These are phyloP conservation scores for Truncatella angustata DNA, from an alignment of 2,329 filamentous ascomycete genomes.

Conservation along the genomic window DNA sequence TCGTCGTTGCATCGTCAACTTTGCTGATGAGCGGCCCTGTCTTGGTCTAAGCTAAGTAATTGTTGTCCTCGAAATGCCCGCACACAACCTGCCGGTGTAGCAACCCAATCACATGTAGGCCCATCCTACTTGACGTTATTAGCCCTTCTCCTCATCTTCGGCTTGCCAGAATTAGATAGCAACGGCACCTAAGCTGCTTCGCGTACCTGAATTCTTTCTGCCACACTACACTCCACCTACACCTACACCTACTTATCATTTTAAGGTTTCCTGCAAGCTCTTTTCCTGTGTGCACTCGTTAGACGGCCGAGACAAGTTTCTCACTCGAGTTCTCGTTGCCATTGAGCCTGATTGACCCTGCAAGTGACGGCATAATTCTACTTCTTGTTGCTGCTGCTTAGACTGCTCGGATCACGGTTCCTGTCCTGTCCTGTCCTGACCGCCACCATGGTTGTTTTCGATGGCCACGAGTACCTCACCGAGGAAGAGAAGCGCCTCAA, in stretches of 20 bases:
- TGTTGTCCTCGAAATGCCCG: background rate
- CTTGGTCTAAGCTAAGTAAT: background rate
- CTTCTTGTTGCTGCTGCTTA: too few relatives aligned
- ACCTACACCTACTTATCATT: constrained; percentile 1
- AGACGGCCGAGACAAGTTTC: too few relatives aligned
- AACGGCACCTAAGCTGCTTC: background rate
- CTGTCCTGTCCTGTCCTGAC: too few relatives aligned
- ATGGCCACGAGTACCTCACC: constrained; percentile 82
- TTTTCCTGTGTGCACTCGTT: background rate
- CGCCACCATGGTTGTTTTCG: constrained; percentile 78
- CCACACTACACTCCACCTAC: constrained; percentile 1
- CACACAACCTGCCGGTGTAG: background rate
- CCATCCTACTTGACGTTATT: background rate
- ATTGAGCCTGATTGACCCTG: background rate
- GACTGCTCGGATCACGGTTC: too few relatives aligned
- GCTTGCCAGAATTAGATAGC: constrained; percentile 10
- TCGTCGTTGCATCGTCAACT: constrained; percentile 1
- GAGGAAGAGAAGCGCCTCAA: constrained; percentile 88
- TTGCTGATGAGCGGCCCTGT: background rate
- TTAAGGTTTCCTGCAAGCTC: constrained; percentile 4
- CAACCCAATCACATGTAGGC: background rate
- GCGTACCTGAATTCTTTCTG: constrained; percentile 9
- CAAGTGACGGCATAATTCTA: background rate
- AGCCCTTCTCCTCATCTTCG: background rate
- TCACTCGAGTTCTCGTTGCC: too few relatives aligned